phyloP scores from a whole-genome alignment of 2,329 filamentous ascomycete genomes.

The Aspergillus sp. region DNA sequence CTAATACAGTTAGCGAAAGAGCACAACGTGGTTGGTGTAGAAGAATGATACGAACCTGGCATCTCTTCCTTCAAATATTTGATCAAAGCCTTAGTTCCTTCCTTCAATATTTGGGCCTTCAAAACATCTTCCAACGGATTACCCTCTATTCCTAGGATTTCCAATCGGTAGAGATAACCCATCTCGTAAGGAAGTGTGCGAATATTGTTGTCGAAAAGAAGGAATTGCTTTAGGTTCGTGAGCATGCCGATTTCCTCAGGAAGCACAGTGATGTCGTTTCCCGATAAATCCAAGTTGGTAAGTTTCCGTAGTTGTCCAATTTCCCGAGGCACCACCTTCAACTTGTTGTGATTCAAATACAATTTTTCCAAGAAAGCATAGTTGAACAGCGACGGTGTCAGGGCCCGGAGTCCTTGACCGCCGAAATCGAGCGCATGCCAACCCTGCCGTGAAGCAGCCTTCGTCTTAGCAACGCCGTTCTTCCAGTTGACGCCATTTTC shows the following conservation, averaged over 20 bases:
- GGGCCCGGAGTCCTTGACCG: slow-evolving; percentile 86
- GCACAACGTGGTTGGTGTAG: too few species aligned
- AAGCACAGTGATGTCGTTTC: slow-evolving; percentile 78
- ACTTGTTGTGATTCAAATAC: slow-evolving; percentile 90
- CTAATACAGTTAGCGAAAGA: neutral
- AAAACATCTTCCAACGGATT: slow-evolving; percentile 77
- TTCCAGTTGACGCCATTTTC: slow-evolving; percentile 56
- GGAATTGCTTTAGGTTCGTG: slow-evolving; percentile 80
- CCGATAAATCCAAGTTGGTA: slow-evolving; percentile 80
- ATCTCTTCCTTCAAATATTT: slow-evolving; percentile 79
- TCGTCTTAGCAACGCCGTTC: slow-evolving; percentile 65
- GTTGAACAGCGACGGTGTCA: slow-evolving; percentile 76
- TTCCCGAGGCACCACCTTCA: slow-evolving; percentile 72
- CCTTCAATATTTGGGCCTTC: slow-evolving; percentile 80
- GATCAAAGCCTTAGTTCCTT: slow-evolving; percentile 83
- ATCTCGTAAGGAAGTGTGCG: slow-evolving; percentile 79
- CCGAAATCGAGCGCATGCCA: slow-evolving; percentile 95
- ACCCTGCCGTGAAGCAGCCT: slow-evolving; percentile 63
- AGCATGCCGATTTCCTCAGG: slow-evolving; percentile 96
- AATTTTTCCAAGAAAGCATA: slow-evolving; percentile 90
- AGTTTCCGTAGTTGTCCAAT: slow-evolving; percentile 82
- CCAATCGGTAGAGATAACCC: slow-evolving; percentile 82
- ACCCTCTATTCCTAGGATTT: slow-evolving; percentile 87
- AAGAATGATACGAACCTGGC: slow-evolving; percentile 64
- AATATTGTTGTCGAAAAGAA: slow-evolving; percentile 89